Conservation (phyloP, 257 asterid species). For the Ilex aquifolium region DNA sequence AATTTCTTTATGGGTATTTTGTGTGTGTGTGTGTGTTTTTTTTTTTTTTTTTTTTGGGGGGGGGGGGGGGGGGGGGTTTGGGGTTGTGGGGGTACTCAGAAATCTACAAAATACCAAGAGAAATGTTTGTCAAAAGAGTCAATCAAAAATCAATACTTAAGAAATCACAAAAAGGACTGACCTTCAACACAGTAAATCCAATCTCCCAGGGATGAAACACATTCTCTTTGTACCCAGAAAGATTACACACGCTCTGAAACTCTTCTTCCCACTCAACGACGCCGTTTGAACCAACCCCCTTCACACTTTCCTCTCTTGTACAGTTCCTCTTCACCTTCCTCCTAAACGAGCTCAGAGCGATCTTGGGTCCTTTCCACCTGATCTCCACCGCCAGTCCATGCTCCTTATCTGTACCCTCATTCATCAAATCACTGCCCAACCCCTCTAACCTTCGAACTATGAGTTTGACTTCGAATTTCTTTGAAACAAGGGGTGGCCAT, state of each 20-base stretch:
- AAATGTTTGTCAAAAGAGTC: too few species aligned
- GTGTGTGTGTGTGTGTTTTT: too few species aligned
- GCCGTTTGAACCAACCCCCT: not conserved
- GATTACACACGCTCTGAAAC: not conserved
- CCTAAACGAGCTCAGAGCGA: not conserved
- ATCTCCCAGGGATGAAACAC: conserved; percentile 2
- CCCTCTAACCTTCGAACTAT: not conserved
- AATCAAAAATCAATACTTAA: too few species aligned
- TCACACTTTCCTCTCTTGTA: not conserved
- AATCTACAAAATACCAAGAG: too few species aligned
- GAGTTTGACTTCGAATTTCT: not conserved
- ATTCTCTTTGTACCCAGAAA: not conserved
- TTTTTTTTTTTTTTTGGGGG: too few species aligned
- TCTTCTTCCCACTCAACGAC: conserved; percentile 1
- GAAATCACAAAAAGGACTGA: not conserved
- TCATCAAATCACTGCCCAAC: not conserved
- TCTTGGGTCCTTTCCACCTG: conserved; percentile 2
- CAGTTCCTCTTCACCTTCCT: not conserved
- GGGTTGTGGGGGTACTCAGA: too few species aligned
- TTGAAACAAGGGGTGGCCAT: not conserved
- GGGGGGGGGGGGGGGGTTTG: too few species aligned
- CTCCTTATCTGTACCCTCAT: not conserved
- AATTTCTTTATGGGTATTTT: too few species aligned
- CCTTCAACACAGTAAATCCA: not conserved
- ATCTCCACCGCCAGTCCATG: not conserved